Base-by-base conservation (phyloP, 805 yeast genomes). In the Pichia membranifaciens region DNA sequence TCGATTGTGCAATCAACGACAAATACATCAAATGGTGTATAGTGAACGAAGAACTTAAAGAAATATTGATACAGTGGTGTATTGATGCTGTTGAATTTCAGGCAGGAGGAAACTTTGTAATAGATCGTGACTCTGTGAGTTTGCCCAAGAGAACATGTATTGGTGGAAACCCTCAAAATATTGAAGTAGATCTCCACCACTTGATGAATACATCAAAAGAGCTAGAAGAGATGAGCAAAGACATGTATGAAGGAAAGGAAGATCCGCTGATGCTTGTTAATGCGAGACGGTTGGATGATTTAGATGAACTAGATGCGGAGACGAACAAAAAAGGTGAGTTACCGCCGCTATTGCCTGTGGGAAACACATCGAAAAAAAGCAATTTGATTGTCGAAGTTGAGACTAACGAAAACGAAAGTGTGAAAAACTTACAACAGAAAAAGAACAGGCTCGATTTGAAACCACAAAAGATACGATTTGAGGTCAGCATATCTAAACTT, bases 61-160 rank as follows among this genome's bases (percentile, higher is more conserved):
- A 79, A 41, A 82, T 88, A 13, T 60, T 87, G 42, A 75, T 84
- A 6, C 96, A 87, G 59, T 87, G 96, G 84, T 83, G 95, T 57
- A 61, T 88, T 36, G 95, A 87, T 58, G 76, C 89, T 10, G 79
- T 86, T 3, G 96, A 87, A 60, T 59, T 56, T 37, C 51, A 55
- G 34, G 37, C 48, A 7, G 57, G 54, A 2, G 54, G 49, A 13
- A 47, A 46, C n/a, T 44, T 80, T 2, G 63, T 68, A 4, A 69
- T 89, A 16, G 85, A 83, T 47, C 67, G 96, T 45, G 84, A 82
- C 44, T 60, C 61, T 33, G 69, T 79, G 41, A 60, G 78, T 3
- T 68, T 78, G 2, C 96, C 96, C 1, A 87, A 86, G 55, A 72
- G 91, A 79, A 61, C 71, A 10, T 66, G 74, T 43, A 89, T 89